phyloP scores from a whole-genome alignment of 2,329 filamentous ascomycete species.

The Leptographium galeiforme region DNA sequence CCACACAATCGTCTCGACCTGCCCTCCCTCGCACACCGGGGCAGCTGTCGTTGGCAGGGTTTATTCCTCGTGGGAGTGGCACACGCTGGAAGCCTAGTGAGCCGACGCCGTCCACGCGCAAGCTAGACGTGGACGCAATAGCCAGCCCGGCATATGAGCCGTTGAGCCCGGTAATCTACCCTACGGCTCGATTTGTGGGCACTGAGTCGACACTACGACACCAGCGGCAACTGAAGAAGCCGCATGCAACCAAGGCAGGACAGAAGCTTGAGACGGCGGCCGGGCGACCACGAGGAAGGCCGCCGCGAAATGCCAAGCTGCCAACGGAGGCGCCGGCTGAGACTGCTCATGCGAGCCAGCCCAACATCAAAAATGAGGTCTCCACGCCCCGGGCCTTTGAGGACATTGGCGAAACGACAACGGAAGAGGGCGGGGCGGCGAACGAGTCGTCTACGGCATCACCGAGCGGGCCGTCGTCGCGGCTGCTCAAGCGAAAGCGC shows the following conservation, averaged over 20 bases:
- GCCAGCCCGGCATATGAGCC: constrained; percentile 44
- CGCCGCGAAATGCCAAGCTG: neutral
- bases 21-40: constrained; percentile 5
- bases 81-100: constrained; percentile 44
- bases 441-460: neutral
- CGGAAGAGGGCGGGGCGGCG: constrained; percentile 32
- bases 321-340: neutral
- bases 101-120: constrained; percentile 45
- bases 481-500: constrained; percentile 41
- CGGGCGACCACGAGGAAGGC: constrained; percentile 1
- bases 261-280: neutral
- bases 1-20: constrained; percentile 6
- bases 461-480: constrained; percentile 7
- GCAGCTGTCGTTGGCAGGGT: neutral
- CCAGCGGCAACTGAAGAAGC: constrained; percentile 5
- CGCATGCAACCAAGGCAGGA: neutral
- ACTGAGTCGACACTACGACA: neutral
- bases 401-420: constrained; percentile 41
- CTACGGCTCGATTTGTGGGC: neutral
- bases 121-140: constrained; percentile 23
- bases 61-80: constrained; percentile 22
- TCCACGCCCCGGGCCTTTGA: constrained; percentile 40
- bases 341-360: neutral
- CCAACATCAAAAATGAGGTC: constrained; percentile 46
- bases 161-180: constrained; percentile 36